Evolutionary conservation across 805 yeast species (phyloP).

Genomic region (Starmerella etchellsii): DNA sequence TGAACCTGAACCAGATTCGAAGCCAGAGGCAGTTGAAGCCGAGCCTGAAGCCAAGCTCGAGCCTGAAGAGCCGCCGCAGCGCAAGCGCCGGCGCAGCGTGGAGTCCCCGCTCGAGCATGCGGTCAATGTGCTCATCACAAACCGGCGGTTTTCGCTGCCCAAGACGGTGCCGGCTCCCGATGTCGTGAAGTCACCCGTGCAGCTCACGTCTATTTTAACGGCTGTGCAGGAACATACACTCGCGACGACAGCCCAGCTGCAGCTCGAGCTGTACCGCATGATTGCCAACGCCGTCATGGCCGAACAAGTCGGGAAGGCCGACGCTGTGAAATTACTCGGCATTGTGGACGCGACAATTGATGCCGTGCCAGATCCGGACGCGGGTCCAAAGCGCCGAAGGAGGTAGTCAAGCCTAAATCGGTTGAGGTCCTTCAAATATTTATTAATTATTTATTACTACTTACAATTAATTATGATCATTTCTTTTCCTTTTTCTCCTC

Average conservation of each 20-base stretch:
- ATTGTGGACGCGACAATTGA: neutral
- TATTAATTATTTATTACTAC: no score
- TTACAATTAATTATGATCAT: no score
- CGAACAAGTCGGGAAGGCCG: neutral
- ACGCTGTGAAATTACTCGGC: neutral
- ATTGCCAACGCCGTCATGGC: slow-evolving; percentile 12
- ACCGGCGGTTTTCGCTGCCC: neutral
- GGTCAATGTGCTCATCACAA: neutral
- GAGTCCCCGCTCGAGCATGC: neutral
- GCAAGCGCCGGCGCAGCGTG: neutral
- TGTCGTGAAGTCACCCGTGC: slow-evolving; percentile 2
- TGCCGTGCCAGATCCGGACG: neutral
- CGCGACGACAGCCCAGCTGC: slow-evolving; percentile 1
- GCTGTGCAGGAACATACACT: neutral
- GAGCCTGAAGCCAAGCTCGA: neutral
- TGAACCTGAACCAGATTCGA: no score
- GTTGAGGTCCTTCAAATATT: no score
- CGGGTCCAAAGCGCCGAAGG: neutral
- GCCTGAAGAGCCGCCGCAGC: neutral
- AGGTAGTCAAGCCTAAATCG: neutral
- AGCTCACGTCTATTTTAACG: neutral
- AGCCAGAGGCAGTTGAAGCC: no score
- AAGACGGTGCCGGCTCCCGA: neutral
- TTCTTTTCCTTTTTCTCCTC: neutral
- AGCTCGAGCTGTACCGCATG: slow-evolving; percentile 6